phyloP scores from a whole-genome alignment of 768 basidiomycete species.

The Guyanaporus albipodus region DNA sequence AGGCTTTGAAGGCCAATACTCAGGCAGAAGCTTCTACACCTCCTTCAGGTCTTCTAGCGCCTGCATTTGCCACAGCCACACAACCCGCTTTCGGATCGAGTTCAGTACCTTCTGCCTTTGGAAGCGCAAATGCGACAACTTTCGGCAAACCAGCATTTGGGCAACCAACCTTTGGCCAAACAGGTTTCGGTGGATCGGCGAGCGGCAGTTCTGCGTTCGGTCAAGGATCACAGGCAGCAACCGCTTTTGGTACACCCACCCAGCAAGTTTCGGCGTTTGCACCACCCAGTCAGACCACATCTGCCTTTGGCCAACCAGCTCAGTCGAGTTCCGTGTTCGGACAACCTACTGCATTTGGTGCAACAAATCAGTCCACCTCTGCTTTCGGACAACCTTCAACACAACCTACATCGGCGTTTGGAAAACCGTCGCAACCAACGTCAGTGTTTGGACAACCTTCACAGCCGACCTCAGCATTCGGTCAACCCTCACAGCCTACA shows the following conservation, averaged over 20 bases:
- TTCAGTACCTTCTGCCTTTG: conserved; percentile 32
- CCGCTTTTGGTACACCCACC: conserved; percentile 34
- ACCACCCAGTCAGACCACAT: conserved; percentile 32
- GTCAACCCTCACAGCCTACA: conserved; percentile 27
- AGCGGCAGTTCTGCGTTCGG: conserved; percentile 22
- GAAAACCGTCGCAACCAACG: conserved; percentile 25
- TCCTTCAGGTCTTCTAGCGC: conserved; percentile 10
- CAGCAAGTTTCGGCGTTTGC: conserved; percentile 37
- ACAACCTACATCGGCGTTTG: conserved; percentile 34
- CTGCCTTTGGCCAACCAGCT: conserved; percentile 37
- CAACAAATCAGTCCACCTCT: conserved; percentile 25
- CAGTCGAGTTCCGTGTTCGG: conserved; percentile 37
- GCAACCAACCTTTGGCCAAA: conserved; percentile 40
- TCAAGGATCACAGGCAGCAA: conserved; percentile 26
- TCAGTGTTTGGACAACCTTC: conserved; percentile 33
- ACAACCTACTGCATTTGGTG: conserved; percentile 36
- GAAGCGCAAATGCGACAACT: conserved; percentile 20
- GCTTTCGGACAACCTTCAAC: conserved; percentile 26
- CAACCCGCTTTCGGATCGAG: conserved; percentile 39
- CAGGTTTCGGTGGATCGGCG: conserved; percentile 20
- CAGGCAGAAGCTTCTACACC: conserved; percentile 12
- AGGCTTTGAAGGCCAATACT: conserved; percentile 44
- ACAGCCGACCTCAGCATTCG: conserved; percentile 35
- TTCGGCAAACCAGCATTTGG: conserved; percentile 34
- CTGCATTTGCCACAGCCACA: conserved; percentile 26